Conservation (phyloP, 2,329 filamentous ascomycete genomes). For the Phialophora chinensis region DNA sequence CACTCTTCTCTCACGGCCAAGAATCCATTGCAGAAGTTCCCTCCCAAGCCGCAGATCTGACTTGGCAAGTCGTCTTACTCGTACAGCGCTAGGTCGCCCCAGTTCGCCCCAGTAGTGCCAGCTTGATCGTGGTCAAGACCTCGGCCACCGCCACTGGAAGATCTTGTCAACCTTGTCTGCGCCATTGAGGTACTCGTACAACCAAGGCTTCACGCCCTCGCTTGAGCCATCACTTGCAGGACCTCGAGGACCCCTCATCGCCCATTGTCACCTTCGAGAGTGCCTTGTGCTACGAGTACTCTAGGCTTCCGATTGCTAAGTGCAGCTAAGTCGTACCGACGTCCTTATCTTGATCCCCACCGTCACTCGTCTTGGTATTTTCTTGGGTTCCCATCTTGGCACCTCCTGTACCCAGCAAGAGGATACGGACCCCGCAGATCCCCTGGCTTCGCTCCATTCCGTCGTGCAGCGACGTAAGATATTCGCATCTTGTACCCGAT, state of each 20-base stretch:
- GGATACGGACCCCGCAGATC: conserved; percentile 3
- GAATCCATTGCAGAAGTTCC: neutral
- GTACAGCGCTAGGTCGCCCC: neutral
- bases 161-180: neutral
- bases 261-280: neutral
- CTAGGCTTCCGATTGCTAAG: neutral
- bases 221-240: neutral
- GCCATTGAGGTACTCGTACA: neutral
- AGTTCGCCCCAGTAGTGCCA: neutral
- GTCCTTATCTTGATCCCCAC: neutral
- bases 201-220: neutral
- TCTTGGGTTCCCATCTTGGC: conserved; percentile 13
- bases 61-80: neutral
- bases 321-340: neutral
- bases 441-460: conserved; percentile 11
- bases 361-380: conserved; percentile 16
- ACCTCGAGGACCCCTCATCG: neutral
- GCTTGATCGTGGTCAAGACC: neutral
- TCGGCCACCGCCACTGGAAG: neutral
- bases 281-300: neutral
- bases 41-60: neutral
- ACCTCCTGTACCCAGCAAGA: neutral
- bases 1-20: neutral
- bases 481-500: conserved; percentile 5
- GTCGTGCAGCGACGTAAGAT: neutral